Conservation (phyloP, 306 rosid genomes). For the Pueraria montana region DNA sequence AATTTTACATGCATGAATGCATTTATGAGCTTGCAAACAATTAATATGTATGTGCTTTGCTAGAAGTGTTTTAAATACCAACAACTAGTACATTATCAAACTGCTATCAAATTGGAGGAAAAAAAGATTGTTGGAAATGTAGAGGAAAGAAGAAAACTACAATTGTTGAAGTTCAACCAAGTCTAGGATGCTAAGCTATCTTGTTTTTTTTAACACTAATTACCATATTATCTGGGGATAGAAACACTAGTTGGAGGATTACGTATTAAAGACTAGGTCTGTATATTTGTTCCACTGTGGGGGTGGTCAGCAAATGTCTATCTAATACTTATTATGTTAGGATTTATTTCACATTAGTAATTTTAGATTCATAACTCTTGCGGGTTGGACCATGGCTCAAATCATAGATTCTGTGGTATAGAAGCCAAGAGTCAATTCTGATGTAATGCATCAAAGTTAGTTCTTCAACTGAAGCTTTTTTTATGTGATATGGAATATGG, state of each 20-base stretch:
- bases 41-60: conserved; percentile 24
- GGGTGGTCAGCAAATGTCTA: neutral
- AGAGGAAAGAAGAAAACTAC: conserved; percentile 8
- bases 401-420: neutral
- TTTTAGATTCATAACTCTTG: conserved; percentile 3
- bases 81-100: conserved; percentile 1
- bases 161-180: neutral
- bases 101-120: conserved; percentile 24
- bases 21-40: conserved; percentile 23
- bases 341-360: neutral
- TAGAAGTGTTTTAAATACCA: conserved; percentile 34
- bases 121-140: neutral
- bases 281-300: conserved; percentile 27
- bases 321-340: conserved; percentile 7
- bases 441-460: conserved; percentile 11
- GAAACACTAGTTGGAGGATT: neutral
- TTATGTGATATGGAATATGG: neutral
- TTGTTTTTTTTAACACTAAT: conserved; percentile 5
- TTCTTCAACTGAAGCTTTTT: conserved; percentile 1
- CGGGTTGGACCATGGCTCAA: neutral
- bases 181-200: conserved; percentile 17
- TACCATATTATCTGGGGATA: conserved; percentile 30
- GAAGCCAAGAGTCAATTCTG: neutral
- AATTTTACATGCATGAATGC: conserved; percentile 30
- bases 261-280: neutral